Conservation (phyloP, 2,329 filamentous ascomycete species). For the Colletotrichum zoysiae region DNA sequence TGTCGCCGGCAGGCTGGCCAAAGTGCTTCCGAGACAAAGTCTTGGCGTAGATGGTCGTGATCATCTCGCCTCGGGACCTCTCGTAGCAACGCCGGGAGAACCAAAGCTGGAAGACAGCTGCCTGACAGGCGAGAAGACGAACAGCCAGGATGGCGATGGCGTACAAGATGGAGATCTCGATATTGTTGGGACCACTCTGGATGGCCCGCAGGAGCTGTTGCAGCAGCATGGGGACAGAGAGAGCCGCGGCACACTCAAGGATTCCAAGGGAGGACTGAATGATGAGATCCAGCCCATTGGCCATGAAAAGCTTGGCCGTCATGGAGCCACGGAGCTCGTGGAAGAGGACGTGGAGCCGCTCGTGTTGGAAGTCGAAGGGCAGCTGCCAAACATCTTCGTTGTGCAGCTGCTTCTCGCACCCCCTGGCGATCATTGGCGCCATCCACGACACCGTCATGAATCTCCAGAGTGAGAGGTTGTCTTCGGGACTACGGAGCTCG, state of each 20-base stretch:
- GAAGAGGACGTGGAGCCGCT: slow-evolving; percentile 79
- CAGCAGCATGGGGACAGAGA: slow-evolving; percentile 76
- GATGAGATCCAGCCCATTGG: slow-evolving; percentile 83
- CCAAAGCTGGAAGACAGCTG: slow-evolving; percentile 79
- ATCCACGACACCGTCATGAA: slow-evolving; percentile 92
- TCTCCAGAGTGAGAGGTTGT: slow-evolving; percentile 82
- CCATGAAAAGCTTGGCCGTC: slow-evolving; percentile 74
- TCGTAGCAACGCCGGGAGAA: slow-evolving; percentile 88
- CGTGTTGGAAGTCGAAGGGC: slow-evolving; percentile 85
- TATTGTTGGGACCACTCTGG: slow-evolving; percentile 63
- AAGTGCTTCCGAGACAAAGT: slow-evolving; percentile 74
- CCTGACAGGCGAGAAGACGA: slow-evolving; percentile 73
- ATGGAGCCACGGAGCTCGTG: slow-evolving; percentile 80
- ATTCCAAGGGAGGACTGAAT: slow-evolving; percentile 75
- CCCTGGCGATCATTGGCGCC: slow-evolving; percentile 76
- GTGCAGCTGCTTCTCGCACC: slow-evolving; percentile 74
- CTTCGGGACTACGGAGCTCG: slow-evolving; percentile 79
- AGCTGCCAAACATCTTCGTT: slow-evolving; percentile 87
- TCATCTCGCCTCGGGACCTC: slow-evolving; percentile 84
- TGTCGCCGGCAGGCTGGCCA: slow-evolving; percentile 49
- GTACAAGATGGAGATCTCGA: slow-evolving; percentile 72
- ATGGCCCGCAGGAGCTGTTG: slow-evolving; percentile 78
- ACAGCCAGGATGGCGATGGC: slow-evolving; percentile 71
- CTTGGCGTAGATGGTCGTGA: slow-evolving; percentile 87
- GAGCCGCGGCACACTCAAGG: slow-evolving; percentile 67